phyloP scores from a whole-genome alignment of 179 eudicot genomes.

The Dionaea muscipula region DNA sequence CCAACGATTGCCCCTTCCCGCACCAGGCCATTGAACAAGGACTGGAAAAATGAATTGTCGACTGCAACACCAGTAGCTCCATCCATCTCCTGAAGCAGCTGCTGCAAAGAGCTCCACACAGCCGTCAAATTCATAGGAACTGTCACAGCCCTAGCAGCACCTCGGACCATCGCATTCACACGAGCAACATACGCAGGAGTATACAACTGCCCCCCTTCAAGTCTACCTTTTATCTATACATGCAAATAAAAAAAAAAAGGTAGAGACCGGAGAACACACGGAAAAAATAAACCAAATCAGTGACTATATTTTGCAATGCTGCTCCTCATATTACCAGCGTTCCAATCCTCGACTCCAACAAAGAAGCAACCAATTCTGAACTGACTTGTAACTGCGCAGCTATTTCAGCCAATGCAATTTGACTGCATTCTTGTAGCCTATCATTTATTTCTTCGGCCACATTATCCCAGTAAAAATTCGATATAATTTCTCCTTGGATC shows the following conservation, averaged over 20 bases:
- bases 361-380: conserved; percentile 46
- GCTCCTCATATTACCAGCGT: no score
- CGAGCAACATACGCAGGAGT: conserved; percentile 95
- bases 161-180: conserved; percentile 90
- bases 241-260: no score
- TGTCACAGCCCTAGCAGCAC: conserved; percentile 84
- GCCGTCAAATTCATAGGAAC: conserved; percentile 77
- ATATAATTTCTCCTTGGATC: conserved; percentile 78
- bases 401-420: conserved; percentile 82
- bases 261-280: no score
- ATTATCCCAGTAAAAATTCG: conserved; percentile 67
- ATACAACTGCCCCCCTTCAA: conserved; percentile 95
- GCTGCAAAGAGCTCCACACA: conserved; percentile 86
- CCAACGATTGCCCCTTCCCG: conserved; percentile 81
- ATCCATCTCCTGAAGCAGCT: conserved; percentile 65
- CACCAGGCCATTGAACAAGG: conserved; percentile 67
- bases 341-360: conserved; percentile 62
- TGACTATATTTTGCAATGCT: neutral
- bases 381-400: conserved; percentile 88
- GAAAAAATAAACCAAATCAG: neutral
- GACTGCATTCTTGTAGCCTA: conserved; percentile 94
- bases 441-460: conserved; percentile 88
- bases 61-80: conserved; percentile 87
- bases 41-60: conserved; percentile 83
- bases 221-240: conserved; percentile 74